phyloP scores from a whole-genome alignment of 2,329 filamentous ascomycete species.

The Cordyceps militaris region DNA sequence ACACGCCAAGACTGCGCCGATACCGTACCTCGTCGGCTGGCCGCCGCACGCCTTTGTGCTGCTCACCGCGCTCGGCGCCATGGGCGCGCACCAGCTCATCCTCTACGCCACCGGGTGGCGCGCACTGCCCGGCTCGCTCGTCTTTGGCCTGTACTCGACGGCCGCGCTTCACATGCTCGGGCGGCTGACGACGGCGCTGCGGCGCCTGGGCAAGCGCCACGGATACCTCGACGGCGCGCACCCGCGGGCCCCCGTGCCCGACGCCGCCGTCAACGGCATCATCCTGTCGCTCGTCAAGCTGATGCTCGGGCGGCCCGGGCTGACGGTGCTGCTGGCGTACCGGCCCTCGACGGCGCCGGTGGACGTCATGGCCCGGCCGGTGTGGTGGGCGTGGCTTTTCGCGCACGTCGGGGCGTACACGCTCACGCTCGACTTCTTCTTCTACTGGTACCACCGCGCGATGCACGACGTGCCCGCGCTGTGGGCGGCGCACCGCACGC shows the following conservation, averaged over 20 bases:
- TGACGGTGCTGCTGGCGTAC: conserved; percentile 28
- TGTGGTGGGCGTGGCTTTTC: conserved; percentile 25
- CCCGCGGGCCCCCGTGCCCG: conserved; percentile 32
- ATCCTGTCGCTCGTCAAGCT: conserved; percentile 24
- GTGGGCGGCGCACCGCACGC: conserved; percentile 34
- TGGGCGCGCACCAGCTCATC: conserved; percentile 28
- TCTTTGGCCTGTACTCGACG: conserved; percentile 29
- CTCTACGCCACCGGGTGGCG: conserved; percentile 20
- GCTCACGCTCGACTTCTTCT: conserved; percentile 35
- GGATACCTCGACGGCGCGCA: conserved; percentile 35
- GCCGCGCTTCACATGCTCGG: conserved; percentile 30
- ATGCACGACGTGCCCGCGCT: conserved; percentile 33
- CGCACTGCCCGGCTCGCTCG: conserved; percentile 22
- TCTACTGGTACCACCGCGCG: conserved; percentile 33
- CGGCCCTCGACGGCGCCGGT: conserved; percentile 17
- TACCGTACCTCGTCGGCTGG: conserved; percentile 28
- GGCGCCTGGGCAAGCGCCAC: conserved; percentile 27
- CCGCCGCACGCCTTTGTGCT: conserved; percentile 30
- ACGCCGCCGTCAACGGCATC: conserved; percentile 26
- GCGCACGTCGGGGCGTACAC: conserved; percentile 29
- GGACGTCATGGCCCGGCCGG: conserved; percentile 13
- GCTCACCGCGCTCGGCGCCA: conserved; percentile 26
- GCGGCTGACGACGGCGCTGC: conserved; percentile 28
- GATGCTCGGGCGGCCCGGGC: conserved; percentile 22
- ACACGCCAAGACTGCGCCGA: conserved; percentile 29